Base-by-base conservation (phyloP, 2,329 filamentous ascomycete genomes). In the Epichloe scottii region DNA sequence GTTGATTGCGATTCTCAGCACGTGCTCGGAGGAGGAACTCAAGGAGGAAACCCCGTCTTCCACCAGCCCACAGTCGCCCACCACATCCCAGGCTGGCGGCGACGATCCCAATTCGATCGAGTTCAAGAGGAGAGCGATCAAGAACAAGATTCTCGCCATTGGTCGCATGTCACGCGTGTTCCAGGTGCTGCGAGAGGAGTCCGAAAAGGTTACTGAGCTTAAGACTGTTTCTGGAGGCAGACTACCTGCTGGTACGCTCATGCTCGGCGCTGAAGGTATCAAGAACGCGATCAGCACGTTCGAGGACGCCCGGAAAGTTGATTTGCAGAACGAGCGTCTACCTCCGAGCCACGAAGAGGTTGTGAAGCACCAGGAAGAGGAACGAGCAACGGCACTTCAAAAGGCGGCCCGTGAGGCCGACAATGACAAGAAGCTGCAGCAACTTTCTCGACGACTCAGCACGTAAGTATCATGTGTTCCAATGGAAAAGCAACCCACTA, bases 141-240 rank as follows among this genome's bases (percentile, higher is more conserved):
- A 97, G 78, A 98, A 98, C 82, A 98, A 98, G 77, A 97, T 98
- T 64, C 74, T 98, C 60, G 93, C 93, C 54, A 98, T 98, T 63
- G 93, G 93, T 33, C 88, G 93, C 59, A 77, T 98, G 57, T 97
- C 93, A 38, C 87, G 93, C 61, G 93, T 98, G 54, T 98, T 98
- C 84, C 93, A 98, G 68, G 93, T 98, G 48, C 72, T 98, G 60
- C 89, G 93, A 62, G 93, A 98, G 71, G 93, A 98, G 70, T 95
- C 90, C 2, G 93, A 98, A 74, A 82, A 86, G 61, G 90, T 98
- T 51, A 96, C 91, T 39, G 93, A 98, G 70, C 81, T 98, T 68
- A 98, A 98, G 80, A 97, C 91, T 44, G 91, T 90, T 43, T 85
- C 89, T 55, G 93, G 93, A 58, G 93, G 93, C 53, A 83, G 90